Conservation (phyloP, 1,284 basidiomycete genomes). For the Veloboletus limbatus region DNA sequence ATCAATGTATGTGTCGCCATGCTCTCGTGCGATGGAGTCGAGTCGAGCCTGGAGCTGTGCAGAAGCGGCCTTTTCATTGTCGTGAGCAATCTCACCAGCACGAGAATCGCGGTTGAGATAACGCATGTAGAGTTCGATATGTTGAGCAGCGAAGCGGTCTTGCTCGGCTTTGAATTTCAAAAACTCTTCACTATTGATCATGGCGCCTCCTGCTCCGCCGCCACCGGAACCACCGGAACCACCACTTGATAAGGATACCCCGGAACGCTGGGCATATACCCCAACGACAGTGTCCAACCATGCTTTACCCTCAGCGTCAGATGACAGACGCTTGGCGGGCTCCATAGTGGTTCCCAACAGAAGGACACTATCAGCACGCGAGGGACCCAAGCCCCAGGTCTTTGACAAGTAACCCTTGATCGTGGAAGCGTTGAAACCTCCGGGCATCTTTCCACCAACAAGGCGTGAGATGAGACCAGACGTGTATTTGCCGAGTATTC, state of each 20-base stretch:
- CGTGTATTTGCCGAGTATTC: conserved; percentile 94
- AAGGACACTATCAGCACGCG: conserved; percentile 88
- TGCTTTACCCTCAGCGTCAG: conserved; percentile 89
- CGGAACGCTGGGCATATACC: conserved; percentile 82
- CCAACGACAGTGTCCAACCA: conserved; percentile 90
- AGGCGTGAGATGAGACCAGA: conserved; percentile 88
- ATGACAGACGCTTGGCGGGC: conserved; percentile 89
- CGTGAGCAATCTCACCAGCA: conserved; percentile 85
- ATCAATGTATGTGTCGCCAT: conserved; percentile 90
- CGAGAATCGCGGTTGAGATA: conserved; percentile 94
- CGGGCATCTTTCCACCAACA: conserved; percentile 96
- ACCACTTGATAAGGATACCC: conserved; percentile 79
- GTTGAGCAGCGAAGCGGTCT: conserved; percentile 87
- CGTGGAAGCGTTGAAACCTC: conserved; percentile 95
- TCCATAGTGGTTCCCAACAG: conserved; percentile 91
- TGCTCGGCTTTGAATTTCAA: conserved; percentile 94
- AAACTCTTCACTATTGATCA: conserved; percentile 98
- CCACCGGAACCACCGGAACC: conserved; percentile 60
- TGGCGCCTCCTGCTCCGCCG: conserved; percentile 68
- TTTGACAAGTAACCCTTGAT: conserved; percentile 89
- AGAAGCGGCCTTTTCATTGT: conserved; percentile 77
- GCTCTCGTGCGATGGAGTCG: conserved; percentile 85
- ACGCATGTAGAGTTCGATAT: conserved; percentile 94
- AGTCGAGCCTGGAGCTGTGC: conserved; percentile 80
- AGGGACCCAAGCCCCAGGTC: conserved; percentile 90